Percentiles rank a stretch among this genome's conserved stretches.
phyloP scores from a whole-genome alignment of 345 rosid genomes.

The Populus davidiana region DNA sequence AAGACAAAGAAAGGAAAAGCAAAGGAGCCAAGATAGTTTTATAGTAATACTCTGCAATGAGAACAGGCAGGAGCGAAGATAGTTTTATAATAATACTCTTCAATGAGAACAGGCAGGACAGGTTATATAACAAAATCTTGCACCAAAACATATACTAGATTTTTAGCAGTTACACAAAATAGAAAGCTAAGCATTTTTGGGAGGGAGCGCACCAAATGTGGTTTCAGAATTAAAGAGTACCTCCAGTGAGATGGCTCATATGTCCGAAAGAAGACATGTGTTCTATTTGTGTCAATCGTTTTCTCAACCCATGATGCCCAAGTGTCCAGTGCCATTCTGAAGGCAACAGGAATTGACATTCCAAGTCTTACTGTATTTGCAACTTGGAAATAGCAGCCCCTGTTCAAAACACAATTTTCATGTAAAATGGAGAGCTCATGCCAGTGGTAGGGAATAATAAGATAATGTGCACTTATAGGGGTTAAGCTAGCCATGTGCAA shows the following conservation, averaged over 20 bases:
- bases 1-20: neutral
- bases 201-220: neutral
- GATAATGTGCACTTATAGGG: neutral
- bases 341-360: constrained; percentile 77
- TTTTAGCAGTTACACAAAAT: neutral
- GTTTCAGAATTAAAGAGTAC: constrained; percentile 31
- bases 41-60: neutral
- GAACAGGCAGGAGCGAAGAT: neutral
- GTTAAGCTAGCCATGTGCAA: neutral
- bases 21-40: neutral
- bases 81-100: neutral
- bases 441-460: neutral
- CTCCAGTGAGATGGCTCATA: constrained; percentile 93
- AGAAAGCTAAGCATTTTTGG: neutral
- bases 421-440: constrained; percentile 5
- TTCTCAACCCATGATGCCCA: constrained; percentile 82
- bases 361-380: constrained; percentile 73
- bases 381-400: constrained; percentile 92
- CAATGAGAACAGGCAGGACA: neutral
- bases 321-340: constrained; percentile 63
- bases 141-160: neutral
- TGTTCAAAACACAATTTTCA: constrained; percentile 35
- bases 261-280: constrained; percentile 68
- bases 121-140: neutral
- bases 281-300: constrained; percentile 51